Percentiles rank a stretch among this genome's conserved stretches.
Conservation (phyloP, 1,284 basidiomycete genomes). For the Earliella scabrosa region DNA sequence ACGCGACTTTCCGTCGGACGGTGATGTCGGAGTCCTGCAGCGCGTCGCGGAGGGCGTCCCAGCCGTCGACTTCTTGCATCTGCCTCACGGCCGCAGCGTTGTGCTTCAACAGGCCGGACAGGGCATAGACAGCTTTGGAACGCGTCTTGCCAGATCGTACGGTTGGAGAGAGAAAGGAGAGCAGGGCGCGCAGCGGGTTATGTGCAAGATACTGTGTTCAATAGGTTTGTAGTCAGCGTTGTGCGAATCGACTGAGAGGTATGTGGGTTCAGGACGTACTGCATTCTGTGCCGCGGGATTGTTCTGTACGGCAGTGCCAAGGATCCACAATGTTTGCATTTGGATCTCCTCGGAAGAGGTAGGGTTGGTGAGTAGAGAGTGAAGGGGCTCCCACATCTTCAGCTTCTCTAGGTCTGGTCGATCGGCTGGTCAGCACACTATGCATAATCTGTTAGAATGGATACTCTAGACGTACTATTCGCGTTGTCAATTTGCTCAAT, state of each 20-base stretch:
- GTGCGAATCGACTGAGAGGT: not conserved
- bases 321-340: slow-evolving; percentile 85
- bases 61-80: slow-evolving; percentile 68
- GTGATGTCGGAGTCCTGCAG: slow-evolving; percentile 80
- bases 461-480: slow-evolving; percentile 60
- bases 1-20: slow-evolving; percentile 84
- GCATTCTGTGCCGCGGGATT: slow-evolving; percentile 90
- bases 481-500: slow-evolving; percentile 97
- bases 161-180: slow-evolving; percentile 65
- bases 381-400: slow-evolving; percentile 86
- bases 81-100: slow-evolving; percentile 68
- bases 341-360: slow-evolving; percentile 66
- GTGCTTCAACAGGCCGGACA: slow-evolving; percentile 88
- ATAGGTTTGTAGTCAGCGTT: not conserved
- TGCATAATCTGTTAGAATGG: not conserved
- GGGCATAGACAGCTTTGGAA: slow-evolving; percentile 86
- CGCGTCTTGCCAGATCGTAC: slow-evolving; percentile 55
- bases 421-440: not conserved
- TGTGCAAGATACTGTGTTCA: slow-evolving; percentile 68
- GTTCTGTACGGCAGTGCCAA: slow-evolving; percentile 95
- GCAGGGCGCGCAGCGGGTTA: slow-evolving; percentile 69
- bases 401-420: slow-evolving; percentile 78
- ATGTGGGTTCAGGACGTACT: slow-evolving; percentile 51
- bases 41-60: slow-evolving; percentile 64
- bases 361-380: slow-evolving; percentile 64